Evolutionary conservation across 768 basidiomycete species (phyloP), one percentile per base, ranked within the genome.

Genomic region (Pulveroboletus sp.): DNA sequence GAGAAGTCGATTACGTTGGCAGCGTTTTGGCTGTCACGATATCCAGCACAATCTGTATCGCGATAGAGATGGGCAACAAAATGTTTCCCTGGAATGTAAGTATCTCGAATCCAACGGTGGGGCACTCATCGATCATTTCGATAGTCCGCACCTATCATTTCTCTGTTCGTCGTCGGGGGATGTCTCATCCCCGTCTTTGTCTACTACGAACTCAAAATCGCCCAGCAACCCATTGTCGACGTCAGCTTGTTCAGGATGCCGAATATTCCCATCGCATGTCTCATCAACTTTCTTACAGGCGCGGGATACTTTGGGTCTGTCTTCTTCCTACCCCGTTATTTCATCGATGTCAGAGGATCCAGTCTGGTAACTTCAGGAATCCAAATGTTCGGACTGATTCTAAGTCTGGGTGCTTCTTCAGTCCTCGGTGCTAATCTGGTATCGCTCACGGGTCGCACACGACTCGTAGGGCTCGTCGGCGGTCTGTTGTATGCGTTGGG

Each of bases 11-110:
- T 44, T 69, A 67, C 30, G 36, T 71, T 13, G 68, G 68, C 15
- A 58, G 50, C 32, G 8, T 64, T 39, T 59, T 69, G 6, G 69
- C 50, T 0, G 54, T 69, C 26, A 64, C 68, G 2, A 69, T 69
- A 46, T 69, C 68, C 26, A 68, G 69, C 48, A 67, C 42, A 50
- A 68, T 69, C 45, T 69, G 68, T 33, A 56, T 68, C 37, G 68
- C 68, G n/a, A 71, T 69, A 37, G 68, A 69, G 51, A 71, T 69
- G 69, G 68, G 68, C 3, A 71, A 71, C 49, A 69, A 71, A 43
- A 54, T 64, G 33, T 69, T 66, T 43, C 66, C 69, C 2, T 69
- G 68, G 68, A 59, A 59, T 13, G 68, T 69, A 30, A 49, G 68
- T 61, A 10, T 40, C 32, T 48, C 21, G 0, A 37, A 45, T 49